A percentile compares a stretch with the other conserved stretches of the same genome.
Evolutionary conservation across 768 basidiomycete species (phyloP).

Genomic region (Rubroboletus satanas): DNA sequence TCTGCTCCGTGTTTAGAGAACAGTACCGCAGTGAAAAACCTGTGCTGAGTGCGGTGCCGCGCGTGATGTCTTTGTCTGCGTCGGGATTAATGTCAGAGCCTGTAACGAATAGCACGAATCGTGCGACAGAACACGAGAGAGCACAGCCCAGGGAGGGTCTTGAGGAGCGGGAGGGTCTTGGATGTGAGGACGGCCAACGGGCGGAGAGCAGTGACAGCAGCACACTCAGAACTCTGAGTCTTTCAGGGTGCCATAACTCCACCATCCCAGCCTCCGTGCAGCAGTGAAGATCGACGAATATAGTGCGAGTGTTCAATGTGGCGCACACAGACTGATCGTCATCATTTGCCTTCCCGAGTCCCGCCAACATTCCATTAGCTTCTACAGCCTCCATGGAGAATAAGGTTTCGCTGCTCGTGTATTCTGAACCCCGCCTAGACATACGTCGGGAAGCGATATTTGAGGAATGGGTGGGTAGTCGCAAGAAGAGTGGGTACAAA

Average conservation of each 20-base stretch:
- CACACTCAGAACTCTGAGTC: slow-evolving; percentile 50
- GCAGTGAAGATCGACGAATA: slow-evolving; percentile 44
- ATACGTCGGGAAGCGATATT: slow-evolving; percentile 25
- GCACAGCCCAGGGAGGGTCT: slow-evolving; percentile 54
- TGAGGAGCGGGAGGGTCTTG: slow-evolving; percentile 21
- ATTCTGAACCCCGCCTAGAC: slow-evolving; percentile 33
- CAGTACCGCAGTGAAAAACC: slow-evolving; percentile 54
- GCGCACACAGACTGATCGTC: slow-evolving; percentile 37
- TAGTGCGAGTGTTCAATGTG: slow-evolving; percentile 40
- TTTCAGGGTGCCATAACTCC: slow-evolving; percentile 64
- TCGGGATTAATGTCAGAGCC: slow-evolving; percentile 78
- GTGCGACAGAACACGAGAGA: slow-evolving; percentile 53
- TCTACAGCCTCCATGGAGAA: slow-evolving; percentile 59
- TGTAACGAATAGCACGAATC: slow-evolving; percentile 65
- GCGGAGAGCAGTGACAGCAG: slow-evolving; percentile 41
- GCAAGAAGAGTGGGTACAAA: slow-evolving; percentile 51
- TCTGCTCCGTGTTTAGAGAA: slow-evolving; percentile 34
- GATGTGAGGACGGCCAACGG: slow-evolving; percentile 9
- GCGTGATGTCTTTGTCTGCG: slow-evolving; percentile 59
- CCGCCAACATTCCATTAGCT: slow-evolving; percentile 40
- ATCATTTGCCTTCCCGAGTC: slow-evolving; percentile 49
- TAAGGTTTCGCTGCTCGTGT: slow-evolving; percentile 46
- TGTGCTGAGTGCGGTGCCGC: slow-evolving; percentile 63
- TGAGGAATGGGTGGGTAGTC: slow-evolving; percentile 40
- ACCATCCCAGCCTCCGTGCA: slow-evolving; percentile 57